phyloP scores from a whole-genome alignment of 352 stramenopile species.

The Blastocystis sp. region DNA sequence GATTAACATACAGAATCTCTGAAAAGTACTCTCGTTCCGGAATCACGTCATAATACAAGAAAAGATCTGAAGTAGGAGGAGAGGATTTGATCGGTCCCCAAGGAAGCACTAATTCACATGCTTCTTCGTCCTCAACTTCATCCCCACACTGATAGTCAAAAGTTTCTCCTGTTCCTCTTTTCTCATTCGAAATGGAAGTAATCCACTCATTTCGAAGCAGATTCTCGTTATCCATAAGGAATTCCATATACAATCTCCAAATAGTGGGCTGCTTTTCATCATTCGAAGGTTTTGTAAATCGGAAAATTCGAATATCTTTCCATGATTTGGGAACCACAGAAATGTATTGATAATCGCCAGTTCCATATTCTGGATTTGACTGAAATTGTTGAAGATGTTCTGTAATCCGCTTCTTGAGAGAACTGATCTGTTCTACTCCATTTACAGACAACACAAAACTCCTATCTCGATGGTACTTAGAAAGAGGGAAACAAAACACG shows the following conservation, averaged over 20 bases:
- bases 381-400: neutral
- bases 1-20: slow-evolving; percentile 18
- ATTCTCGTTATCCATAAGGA: neutral
- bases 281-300: neutral
- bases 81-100: neutral
- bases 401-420: neutral
- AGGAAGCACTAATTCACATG: neutral
- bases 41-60: slow-evolving; percentile 39
- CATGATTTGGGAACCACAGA: neutral
- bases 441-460: neutral
- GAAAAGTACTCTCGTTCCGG: neutral
- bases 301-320: slow-evolving; percentile 14
- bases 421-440: neutral
- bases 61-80: neutral
- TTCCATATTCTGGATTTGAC: neutral
- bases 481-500: slow-evolving; percentile 16
- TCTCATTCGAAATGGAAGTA: neutral
- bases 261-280: neutral
- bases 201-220: neutral
- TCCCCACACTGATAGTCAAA: neutral
- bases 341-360: neutral
- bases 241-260: neutral
- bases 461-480: neutral
- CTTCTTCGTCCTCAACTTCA: neutral
- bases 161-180: neutral